Evolutionary conservation across 2,329 filamentous ascomycete species (phyloP), one percentile per base, ranked within the genome.

Genomic region (Exophiala sideris): DNA sequence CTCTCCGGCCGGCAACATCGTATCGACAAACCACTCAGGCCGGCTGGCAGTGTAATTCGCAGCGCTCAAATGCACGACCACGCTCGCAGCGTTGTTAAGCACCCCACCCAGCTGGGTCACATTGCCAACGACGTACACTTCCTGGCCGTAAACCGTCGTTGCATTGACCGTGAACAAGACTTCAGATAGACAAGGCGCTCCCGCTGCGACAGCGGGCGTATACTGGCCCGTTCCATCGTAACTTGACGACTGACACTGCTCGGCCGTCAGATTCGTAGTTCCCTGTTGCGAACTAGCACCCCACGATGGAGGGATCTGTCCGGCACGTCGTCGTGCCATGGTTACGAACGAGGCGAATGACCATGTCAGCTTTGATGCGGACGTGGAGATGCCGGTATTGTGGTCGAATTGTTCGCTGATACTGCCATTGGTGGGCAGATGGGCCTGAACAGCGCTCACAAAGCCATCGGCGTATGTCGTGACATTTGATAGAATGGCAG

Each of bases 71-170:
- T 50, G 57, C 12, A 57, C 34, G 38, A 56, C 56, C 16, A 58
- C 41, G 2, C 21, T 42, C 7, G 10, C n/a, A 16, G 51, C 36
- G 36, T 56, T 41, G 24, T 53, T 48, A 8, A 61, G 29, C 5
- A 32, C 45, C 11, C 54, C 52, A 6, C 86, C 86, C 6, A 91
- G 78, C 29, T 78, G 72, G 1, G 75, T 64, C 45, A 78, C 76
- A 51, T 78, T 82, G 14, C 87, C 87, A 0, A 79, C 75, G 10
- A 91, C 68, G 67, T 84, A 87, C 65, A 91, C 76, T 7, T 77
- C 83, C 67, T 89, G 77, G 3, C 86, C 59, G 14, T 51, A 50
- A 4, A 38, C 14, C 1, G 61, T 60, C 9, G 41, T 49, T 16
- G 52, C 55, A 34, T 60, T 52, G 45, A 55, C 47, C 32, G 42